Evolutionary conservation across 768 basidiomycete species (phyloP), one percentile per base, ranked within the genome.

Genomic region (Mrakia blollopis): DNA sequence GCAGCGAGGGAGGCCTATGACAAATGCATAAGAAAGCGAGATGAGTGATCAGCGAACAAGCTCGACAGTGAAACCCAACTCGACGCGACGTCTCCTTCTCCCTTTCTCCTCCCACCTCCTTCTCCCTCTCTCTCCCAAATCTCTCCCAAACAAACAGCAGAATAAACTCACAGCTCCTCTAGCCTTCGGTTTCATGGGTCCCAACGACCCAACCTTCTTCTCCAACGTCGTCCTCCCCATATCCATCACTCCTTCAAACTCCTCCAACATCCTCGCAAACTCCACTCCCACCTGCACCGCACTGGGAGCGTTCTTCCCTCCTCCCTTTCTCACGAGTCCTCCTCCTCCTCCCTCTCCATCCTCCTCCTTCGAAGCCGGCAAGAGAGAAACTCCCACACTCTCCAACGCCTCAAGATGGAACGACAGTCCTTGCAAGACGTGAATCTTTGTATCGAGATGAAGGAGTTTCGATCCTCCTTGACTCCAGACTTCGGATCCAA

Each of bases 401-500:
- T 35, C 65, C 35, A 68, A 8, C 65, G 65, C 65, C 65, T 68
- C 65, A 23, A 68, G 65, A n/a, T 68, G 65, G 65, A 39, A 39
- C 35, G 35, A 39, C 65, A 68, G 14, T 6, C 35, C 65, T 9
- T 68, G 65, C 35, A 68, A 39, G 6, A 68, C 65, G 23, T 68
- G 65, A 11, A 68, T 68, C 65, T 68, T 68, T 23, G 65, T 68
- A 37, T 68, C 65, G 65, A 68, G 65, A 39, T 68, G 65, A 21
- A 68, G 39, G 37, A 68, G 35, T 39, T 68, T 68, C 18, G 39
- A 44, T 1, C 65, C 65, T 18, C 65, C 65, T 44, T 68, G 65
- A 41, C 65, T 68, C 65, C 65, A 68, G 23, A 68, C 65, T 13
- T 68, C 65, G 21, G 65, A 68, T 4, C 35, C 25, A 39, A 68